Base-by-base conservation (phyloP, 805 yeast species). In the Zygosaccharomyces pseudorouxii region DNA sequence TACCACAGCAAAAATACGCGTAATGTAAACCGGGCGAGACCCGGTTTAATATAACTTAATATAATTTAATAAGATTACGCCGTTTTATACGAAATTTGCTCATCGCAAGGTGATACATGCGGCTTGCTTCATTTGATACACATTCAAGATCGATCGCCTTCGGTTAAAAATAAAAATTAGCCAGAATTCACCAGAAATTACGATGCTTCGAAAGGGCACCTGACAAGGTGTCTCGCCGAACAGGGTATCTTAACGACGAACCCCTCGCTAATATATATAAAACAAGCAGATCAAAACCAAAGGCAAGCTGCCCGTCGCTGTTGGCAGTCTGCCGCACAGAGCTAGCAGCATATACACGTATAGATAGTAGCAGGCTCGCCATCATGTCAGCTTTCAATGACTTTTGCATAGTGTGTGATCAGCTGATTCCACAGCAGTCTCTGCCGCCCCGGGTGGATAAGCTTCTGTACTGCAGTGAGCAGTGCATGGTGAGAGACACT, bases 341-440 rank as follows among this genome's bases (percentile, higher is more conserved):
- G 23, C 23, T 22, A 22, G 23, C 23, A 22, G 23, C 23, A 22
- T 22, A 22, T 22, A 22, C 6, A 22, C 23, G 23, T 4, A 22
- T 22, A 22, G 23, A 22, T 4, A 22, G 23, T 22, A 25, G 11
- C 28, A 25, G 28, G 11, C 28, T 8, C 11, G 11, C 10, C 39
- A 9, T 38, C 37, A 51, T 51, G 55, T 52, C 68, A 43, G 74
- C 80, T 54, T 65, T 70, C 53, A 76, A 74, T 59, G 83, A 79
- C 60, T 79, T 67, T 64, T 79, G 84, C 69, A 70, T 77, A 42
- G 81, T 76, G 49, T 79, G 84, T 64, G 82, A 79, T 42, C 59
- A 59, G 41, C 45, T 64, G 49, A 62, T 63, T 39, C 55, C 50
- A 11, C 48, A 47, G 20, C 45, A 46, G 27, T 40, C 50, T n/a